Base-by-base conservation (phyloP, 2,329 filamentous ascomycete genomes). In the Laburnicola sp. region DNA sequence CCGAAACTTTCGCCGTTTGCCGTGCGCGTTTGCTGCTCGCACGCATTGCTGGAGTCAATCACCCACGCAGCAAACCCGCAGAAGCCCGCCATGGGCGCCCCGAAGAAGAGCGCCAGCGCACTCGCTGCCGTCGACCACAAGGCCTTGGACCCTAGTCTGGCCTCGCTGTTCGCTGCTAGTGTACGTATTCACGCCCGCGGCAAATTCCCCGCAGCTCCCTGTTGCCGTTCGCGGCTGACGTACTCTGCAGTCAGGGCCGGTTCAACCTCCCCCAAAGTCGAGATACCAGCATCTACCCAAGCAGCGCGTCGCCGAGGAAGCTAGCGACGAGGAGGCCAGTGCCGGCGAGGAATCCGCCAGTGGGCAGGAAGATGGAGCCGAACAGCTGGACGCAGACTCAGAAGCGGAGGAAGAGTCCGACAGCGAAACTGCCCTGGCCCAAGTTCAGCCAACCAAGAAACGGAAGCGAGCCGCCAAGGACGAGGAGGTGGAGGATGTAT, bases 401-500 rank as follows among this genome's bases (percentile, higher is more conserved):
- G 30, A 7, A 23, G 53, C 57, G 10, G 44, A 61, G 25, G 56
- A 45, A 11, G 48, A 48, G 4, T 60, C 66, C 3, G 61, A 66
- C 25, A 54, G 62, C 10, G 68, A 66, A 38, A 55, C 56, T 3
- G 56, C 56, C 6, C 52, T 66, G 9, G 65, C 66, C 10, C 65
- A 60, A 45, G 43, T 68, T 45, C 58, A 54, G 48, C 53, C 48
- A 58, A 62, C 55, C 42, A 72, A 72, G 50, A 75, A 75, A 63
- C 68, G 73, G 48, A 76, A 75, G 54, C 79, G 86, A 51, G 85
- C 75, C 45, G 68, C 79, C 49, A 81, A 87, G 28, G 82, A 86
- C 8, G 82, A 89, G 23, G 84, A 89, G 49, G 73, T 91, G 2
- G 88, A 91, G 65, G 82, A 79, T 50, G 83, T 82, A 44, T 91